Percentiles rank a stretch among this genome's conserved stretches.
Evolutionary conservation across 257 asterid genomes (phyloP).

Genomic region (Ilex aquifolium): DNA sequence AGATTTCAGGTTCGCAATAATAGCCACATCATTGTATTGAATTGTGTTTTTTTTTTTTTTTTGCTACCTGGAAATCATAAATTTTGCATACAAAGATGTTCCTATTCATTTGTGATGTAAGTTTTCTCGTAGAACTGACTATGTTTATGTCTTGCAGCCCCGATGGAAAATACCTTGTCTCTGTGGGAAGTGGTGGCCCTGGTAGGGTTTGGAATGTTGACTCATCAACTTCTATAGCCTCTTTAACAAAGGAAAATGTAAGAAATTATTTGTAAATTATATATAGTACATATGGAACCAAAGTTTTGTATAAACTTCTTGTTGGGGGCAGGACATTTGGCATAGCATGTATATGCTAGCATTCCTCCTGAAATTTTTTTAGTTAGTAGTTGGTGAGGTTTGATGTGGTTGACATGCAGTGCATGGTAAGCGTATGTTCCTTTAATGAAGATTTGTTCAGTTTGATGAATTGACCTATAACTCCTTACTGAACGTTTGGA

Average conservation of each 20-base stretch:
- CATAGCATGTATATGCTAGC: no score
- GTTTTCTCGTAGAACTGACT: constrained; percentile 11
- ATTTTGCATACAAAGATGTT: not conserved
- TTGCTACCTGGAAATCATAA: not conserved
- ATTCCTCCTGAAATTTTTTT: not conserved
- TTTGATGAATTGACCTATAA: not conserved
- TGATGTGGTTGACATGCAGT: not conserved
- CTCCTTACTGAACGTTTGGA: not conserved
- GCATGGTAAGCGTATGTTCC: not conserved
- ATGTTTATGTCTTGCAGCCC: constrained; percentile 49
- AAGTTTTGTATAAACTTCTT: not conserved
- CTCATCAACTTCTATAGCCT: constrained; percentile 47
- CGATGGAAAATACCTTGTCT: constrained; percentile 80
- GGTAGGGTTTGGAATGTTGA: constrained; percentile 78
- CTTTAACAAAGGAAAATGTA: constrained; percentile 70
- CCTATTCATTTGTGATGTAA: not conserved
- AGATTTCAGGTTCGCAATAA: constrained; percentile 67
- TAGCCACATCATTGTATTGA: not conserved
- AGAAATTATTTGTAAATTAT: constrained; percentile 9
- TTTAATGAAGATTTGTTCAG: not conserved
- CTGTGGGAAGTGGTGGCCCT: constrained; percentile 78
- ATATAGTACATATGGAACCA: not conserved
- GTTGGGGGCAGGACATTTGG: no score
- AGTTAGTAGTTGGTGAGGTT: not conserved
- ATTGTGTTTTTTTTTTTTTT: no score